A percentile compares a stretch with the other conserved stretches of the same genome.
These are phyloP conservation scores for Citrus inodora DNA, from an alignment of 345 rosid genomes.

Conservation along the genomic window DNA sequence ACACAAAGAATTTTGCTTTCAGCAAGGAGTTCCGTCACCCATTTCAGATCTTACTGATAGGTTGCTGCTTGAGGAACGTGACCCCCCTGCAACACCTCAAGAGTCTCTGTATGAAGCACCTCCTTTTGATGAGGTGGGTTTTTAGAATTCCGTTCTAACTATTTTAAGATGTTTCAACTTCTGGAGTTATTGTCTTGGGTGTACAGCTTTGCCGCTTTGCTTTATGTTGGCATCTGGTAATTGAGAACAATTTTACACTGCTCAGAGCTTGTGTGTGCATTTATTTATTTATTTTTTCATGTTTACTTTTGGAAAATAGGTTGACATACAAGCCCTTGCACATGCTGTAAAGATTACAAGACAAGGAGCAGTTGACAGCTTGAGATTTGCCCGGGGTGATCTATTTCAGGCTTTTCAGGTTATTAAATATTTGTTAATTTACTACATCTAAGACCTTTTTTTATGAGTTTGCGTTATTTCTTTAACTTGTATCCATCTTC, in stretches of 20 bases:
- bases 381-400: conserved; percentile 93
- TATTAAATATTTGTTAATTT: conserved; percentile 4
- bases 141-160: conserved; percentile 3
- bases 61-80: conserved; percentile 84
- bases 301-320: conserved; percentile 38
- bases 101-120: conserved; percentile 76
- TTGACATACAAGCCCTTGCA: conserved; percentile 94
- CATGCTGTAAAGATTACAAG: conserved; percentile 95
- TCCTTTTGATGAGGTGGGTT: conserved; percentile 85
- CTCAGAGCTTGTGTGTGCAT: neutral
- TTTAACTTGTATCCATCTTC: neutral
- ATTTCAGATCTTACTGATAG: conserved; percentile 85
- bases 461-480: neutral
- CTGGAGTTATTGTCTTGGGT: neutral
- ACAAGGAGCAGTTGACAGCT: conserved; percentile 95
- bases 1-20: conserved; percentile 78
- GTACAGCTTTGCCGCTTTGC: neutral
- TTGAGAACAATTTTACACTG: neutral
- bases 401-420: conserved; percentile 94
- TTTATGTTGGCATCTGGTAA: neutral
- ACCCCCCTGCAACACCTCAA: conserved; percentile 67
- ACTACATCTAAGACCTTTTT: neutral
- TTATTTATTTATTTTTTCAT: neutral
- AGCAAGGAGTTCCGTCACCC: conserved; percentile 73
- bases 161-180: neutral